These are phyloP conservation scores for Pseudocercospora crystallina DNA, from an alignment of 2,329 filamentous ascomycete species.

Conservation along the genomic window DNA sequence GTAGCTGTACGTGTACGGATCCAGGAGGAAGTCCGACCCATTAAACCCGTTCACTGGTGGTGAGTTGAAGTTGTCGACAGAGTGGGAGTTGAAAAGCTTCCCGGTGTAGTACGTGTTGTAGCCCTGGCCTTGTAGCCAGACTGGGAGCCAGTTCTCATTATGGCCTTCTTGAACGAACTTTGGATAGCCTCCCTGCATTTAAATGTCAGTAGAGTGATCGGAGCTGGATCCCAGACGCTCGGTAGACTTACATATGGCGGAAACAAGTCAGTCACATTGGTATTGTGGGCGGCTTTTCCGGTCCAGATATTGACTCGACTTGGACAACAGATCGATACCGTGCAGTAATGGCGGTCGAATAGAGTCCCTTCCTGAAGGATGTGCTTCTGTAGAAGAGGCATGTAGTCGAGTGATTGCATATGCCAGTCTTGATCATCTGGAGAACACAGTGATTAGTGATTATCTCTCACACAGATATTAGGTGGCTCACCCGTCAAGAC, in stretches of 20 bases:
- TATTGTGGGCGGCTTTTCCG: constrained; percentile 66
- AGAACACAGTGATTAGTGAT: no score
- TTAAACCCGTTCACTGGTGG: constrained; percentile 61
- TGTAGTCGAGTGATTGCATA: constrained; percentile 60
- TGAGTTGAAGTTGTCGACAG: constrained; percentile 59
- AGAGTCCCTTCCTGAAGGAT: constrained; percentile 42
- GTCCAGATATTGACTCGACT: constrained; percentile 65
- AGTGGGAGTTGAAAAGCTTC: constrained; percentile 67
- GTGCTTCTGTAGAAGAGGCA: constrained; percentile 59
- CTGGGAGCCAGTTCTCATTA: constrained; percentile 66
- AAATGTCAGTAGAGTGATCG: no score
- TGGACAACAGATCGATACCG: constrained; percentile 65
- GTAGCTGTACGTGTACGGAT: constrained; percentile 68
- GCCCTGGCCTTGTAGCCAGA: constrained; percentile 67
- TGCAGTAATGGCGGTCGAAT: constrained; percentile 64
- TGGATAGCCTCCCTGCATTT: constrained; percentile 56
- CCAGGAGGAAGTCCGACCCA: constrained; percentile 49
- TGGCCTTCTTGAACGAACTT: constrained; percentile 65
- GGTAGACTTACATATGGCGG: no score
- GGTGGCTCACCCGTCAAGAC: no score
- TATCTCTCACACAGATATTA: no score
- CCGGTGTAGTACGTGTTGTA: constrained; percentile 70
- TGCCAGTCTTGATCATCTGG: constrained; percentile 67
- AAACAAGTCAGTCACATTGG: constrained; percentile 62
- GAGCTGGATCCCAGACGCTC: no score